Evolutionary conservation across 106 monocot species (phyloP).

Genomic region (Agapanthus africanus): DNA sequence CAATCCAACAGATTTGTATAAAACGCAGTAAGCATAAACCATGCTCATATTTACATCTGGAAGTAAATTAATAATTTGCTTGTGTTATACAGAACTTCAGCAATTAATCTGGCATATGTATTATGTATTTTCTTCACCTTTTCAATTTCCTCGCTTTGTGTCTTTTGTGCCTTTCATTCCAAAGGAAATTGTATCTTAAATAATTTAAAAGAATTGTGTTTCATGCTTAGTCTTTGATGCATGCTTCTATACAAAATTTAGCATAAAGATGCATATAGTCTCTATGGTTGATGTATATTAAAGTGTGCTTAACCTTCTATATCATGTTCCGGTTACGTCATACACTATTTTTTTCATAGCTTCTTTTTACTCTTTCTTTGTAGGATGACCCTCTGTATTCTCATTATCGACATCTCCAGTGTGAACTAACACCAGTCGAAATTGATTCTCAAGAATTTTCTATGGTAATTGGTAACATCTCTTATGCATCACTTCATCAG

Average conservation of each 20-base stretch:
- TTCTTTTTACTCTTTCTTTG: too few species aligned
- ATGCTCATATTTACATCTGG: neutral
- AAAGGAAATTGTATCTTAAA: too few species aligned
- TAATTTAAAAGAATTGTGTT: too few species aligned
- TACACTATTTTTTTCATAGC: too few species aligned
- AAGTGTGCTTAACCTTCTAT: neutral
- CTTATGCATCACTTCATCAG: neutral
- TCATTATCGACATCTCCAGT: slow-evolving; percentile 59
- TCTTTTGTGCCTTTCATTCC: too few species aligned
- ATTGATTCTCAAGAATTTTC: slow-evolving; percentile 56
- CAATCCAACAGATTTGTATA: neutral
- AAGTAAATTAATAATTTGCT: neutral
- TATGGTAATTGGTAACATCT: slow-evolving; percentile 77
- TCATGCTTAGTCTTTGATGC: too few species aligned
- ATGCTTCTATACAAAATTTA: too few species aligned
- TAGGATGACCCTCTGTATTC: slow-evolving; percentile 76
- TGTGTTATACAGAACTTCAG: neutral
- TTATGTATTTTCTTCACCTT: too few species aligned
- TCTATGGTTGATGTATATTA: neutral
- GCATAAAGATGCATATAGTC: neutral
- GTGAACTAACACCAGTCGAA: slow-evolving; percentile 62
- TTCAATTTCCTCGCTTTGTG: too few species aligned
- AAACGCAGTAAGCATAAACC: neutral
- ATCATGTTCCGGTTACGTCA: neutral
- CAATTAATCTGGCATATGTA: too few species aligned